These are phyloP conservation scores for Leccinum solheimii DNA, from an alignment of 1,284 basidiomycete species.

Conservation along the genomic window DNA sequence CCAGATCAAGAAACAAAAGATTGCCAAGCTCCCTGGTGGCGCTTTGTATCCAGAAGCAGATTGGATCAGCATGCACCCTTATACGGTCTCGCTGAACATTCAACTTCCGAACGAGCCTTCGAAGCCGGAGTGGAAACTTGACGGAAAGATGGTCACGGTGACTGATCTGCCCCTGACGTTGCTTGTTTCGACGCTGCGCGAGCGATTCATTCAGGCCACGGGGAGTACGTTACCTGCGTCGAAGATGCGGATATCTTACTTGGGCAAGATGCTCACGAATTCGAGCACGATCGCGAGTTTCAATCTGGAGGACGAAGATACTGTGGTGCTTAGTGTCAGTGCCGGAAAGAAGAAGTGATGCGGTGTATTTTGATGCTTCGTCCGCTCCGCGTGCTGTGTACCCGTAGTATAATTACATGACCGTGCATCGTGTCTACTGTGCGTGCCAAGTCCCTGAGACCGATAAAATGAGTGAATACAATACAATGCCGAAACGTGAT, in stretches of 20 bases:
- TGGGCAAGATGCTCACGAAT: slow-evolving; percentile 85
- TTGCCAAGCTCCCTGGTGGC: slow-evolving; percentile 79
- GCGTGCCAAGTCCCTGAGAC: slow-evolving; percentile 2
- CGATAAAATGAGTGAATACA: slow-evolving; percentile 26
- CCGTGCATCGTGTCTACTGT: slow-evolving; percentile 12
- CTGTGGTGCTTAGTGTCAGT: slow-evolving; percentile 72
- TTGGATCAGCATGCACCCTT: slow-evolving; percentile 87
- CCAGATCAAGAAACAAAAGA: slow-evolving; percentile 79
- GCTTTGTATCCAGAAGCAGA: slow-evolving; percentile 80
- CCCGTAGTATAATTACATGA: slow-evolving; percentile 19
- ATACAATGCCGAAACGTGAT: slow-evolving; percentile 11
- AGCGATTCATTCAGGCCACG: slow-evolving; percentile 77
- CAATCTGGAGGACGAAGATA: slow-evolving; percentile 88
- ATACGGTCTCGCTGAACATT: slow-evolving; percentile 80
- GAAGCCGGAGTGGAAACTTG: slow-evolving; percentile 89
- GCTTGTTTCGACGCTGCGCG: slow-evolving; percentile 83
- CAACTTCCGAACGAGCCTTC: slow-evolving; percentile 80
- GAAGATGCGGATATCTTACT: slow-evolving; percentile 74
- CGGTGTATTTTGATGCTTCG: slow-evolving; percentile 2
- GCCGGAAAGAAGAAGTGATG: slow-evolving; percentile 72
- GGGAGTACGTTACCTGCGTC: slow-evolving; percentile 77
- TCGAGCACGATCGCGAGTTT: slow-evolving; percentile 79
- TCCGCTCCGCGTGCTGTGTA: slow-evolving; percentile 5
- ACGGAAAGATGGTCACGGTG: slow-evolving; percentile 75
- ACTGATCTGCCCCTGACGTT: slow-evolving; percentile 80